A percentile compares a stretch with the other conserved stretches of the same genome.
phyloP scores from a whole-genome alignment of 805 yeast genomes.

The Hemisphaericaspora nanyangensis region DNA sequence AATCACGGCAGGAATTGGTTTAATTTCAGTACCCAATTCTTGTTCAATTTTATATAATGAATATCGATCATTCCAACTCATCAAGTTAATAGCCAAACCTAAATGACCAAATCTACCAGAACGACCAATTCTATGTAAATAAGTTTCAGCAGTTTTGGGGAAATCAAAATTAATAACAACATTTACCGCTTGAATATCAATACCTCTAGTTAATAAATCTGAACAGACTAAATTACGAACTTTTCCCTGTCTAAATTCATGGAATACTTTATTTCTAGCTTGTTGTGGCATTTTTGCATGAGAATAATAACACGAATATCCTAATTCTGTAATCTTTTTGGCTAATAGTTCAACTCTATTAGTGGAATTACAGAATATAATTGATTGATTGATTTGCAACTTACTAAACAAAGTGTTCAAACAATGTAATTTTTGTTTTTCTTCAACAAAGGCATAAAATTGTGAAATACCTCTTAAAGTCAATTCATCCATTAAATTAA shows the following conservation, averaged over 20 bases:
- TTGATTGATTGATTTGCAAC: constrained; percentile 92
- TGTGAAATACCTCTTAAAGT: constrained; percentile 96
- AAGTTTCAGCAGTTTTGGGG: constrained; percentile 97
- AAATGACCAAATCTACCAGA: constrained; percentile 98
- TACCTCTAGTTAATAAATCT: constrained; percentile 95
- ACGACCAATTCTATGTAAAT: constrained; percentile 97
- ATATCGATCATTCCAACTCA: constrained; percentile 95
- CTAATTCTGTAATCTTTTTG: constrained; percentile 92
- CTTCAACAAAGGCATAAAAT: constrained; percentile 97
- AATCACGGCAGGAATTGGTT: constrained; percentile 92
- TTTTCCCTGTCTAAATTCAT: constrained; percentile 96
- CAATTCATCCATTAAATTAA: constrained; percentile 95
- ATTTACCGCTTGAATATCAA: constrained; percentile 97
- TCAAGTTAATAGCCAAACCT: constrained; percentile 94
- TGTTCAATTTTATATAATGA: constrained; percentile 92
- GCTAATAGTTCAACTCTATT: constrained; percentile 94
- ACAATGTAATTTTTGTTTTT: constrained; percentile 92
- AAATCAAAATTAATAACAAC: constrained; percentile 97
- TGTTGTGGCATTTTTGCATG: constrained; percentile 98
- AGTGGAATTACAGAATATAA: constrained; percentile 95
- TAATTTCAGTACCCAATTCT: constrained; percentile 95
- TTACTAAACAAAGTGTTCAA: constrained; percentile 91
- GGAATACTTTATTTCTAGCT: constrained; percentile 96
- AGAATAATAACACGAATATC: constrained; percentile 93
- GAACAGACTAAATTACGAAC: constrained; percentile 97